These are phyloP conservation scores for Galerina sulciceps DNA, from an alignment of 768 basidiomycete genomes.

Conservation along the genomic window DNA sequence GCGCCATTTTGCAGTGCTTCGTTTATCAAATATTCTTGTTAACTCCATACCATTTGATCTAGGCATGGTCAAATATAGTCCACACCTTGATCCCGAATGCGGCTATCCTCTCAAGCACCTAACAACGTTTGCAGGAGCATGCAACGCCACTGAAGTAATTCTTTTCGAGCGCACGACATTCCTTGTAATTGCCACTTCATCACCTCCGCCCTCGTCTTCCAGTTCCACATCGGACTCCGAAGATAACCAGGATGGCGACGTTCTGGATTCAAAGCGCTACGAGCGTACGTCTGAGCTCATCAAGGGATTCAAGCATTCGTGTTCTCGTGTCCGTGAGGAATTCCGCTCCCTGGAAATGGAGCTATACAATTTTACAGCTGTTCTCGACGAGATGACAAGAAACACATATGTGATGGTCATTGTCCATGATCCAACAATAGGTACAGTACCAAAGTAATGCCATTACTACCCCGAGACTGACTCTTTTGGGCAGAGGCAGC, in stretches of 20 bases:
- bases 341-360: conserved; percentile 90
- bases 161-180: conserved; percentile 98
- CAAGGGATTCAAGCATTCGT: conserved; percentile 94
- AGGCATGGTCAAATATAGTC: conserved; percentile 99
- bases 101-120: conserved; percentile 88
- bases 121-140: conserved; percentile 82
- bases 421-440: conserved; percentile 87
- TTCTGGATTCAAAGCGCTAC: conserved; percentile 72
- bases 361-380: conserved; percentile 82
- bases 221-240: conserved; percentile 24
- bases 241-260: conserved; percentile 26
- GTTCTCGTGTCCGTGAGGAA: conserved; percentile 82
- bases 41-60: not conserved
- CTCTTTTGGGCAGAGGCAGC: conserved; percentile 68
- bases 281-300: conserved; percentile 92
- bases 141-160: conserved; percentile 91
- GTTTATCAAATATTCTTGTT: conserved; percentile 5
- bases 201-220: conserved; percentile 35
- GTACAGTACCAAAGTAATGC: conserved; percentile 37
- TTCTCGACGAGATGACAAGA: conserved; percentile 89
- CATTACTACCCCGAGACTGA: not conserved
- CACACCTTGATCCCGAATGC: conserved; percentile 97
- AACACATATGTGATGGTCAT: conserved; percentile 94
- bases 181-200: conserved; percentile 92
- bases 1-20: conserved; percentile 16